Evolutionary conservation across 805 yeast genomes (phyloP).

Genomic region (Monosporozyma yasuniensis): DNA sequence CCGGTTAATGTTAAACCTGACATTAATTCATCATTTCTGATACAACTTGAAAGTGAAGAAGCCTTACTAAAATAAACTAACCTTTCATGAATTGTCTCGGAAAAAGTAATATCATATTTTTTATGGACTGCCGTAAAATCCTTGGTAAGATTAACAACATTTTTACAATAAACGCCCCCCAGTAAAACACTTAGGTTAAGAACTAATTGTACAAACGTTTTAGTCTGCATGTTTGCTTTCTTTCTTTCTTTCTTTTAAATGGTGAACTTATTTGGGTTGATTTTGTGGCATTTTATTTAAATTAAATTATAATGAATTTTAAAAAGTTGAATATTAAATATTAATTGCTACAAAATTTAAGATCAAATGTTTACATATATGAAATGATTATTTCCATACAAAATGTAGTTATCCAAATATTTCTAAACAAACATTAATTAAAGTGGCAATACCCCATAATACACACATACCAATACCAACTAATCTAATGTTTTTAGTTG

Average conservation of each 20-base stretch:
- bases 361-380: not conserved
- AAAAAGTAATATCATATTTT: conserved; percentile 3
- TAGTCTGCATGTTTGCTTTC: not conserved
- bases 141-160: not conserved
- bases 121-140: too few species aligned
- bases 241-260: not conserved
- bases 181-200: too few species aligned
- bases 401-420: conserved; percentile 3
- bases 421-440: conserved; percentile 21
- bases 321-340: not conserved
- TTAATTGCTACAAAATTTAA: not conserved
- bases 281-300: not conserved
- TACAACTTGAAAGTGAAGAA: conserved; percentile 32
- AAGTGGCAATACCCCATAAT: conserved; percentile 22
- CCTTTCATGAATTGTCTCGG: conserved; percentile 20
- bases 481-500: conserved; percentile 9
- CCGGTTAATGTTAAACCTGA: conserved; percentile 20
- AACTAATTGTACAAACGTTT: too few species aligned
- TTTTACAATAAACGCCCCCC: not conserved
- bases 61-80: conserved; percentile 28
- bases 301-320: not conserved
- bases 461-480: conserved; percentile 21
- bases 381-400: too few species aligned
- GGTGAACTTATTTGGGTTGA: not conserved
- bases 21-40: conserved; percentile 16